Evolutionary conservation across 2,329 filamentous ascomycete genomes (phyloP).

Genomic region (Colletotrichum musae): DNA sequence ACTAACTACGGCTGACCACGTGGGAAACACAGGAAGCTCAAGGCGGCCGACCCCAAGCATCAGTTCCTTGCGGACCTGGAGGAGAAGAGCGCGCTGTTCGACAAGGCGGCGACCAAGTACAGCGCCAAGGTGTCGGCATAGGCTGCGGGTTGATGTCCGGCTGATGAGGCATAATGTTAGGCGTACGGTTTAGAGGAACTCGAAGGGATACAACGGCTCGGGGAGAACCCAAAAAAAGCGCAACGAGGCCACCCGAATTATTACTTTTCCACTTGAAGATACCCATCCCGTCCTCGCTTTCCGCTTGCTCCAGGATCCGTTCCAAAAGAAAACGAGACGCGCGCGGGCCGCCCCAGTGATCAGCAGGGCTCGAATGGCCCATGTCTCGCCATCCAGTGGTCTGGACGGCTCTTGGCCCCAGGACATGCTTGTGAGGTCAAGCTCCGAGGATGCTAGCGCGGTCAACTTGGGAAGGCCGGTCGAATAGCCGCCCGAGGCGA

Average conservation of each 20-base stretch:
- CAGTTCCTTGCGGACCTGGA: constrained; percentile 79
- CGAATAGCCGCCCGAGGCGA: constrained; percentile 17
- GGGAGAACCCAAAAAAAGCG: constrained; percentile 27
- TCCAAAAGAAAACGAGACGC: constrained; percentile 2
- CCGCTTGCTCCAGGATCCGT: constrained; percentile 3
- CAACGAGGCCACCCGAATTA: constrained; percentile 38
- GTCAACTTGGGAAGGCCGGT: constrained; percentile 7
- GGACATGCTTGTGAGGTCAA: constrained; percentile 2
- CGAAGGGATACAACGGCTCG: constrained; percentile 37
- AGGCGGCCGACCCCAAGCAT: constrained; percentile 76
- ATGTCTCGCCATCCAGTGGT: constrained; percentile 14
- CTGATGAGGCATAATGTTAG: constrained; percentile 41
- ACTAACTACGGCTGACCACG: constrained; percentile 31
- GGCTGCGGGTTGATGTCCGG: constrained; percentile 30
- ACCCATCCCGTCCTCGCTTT: constrained; percentile 20
- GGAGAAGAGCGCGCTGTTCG: constrained; percentile 91
- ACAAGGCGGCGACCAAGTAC: constrained; percentile 89
- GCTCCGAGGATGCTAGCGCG: background rate
- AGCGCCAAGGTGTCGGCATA: constrained; percentile 80
- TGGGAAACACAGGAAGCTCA: constrained; percentile 61
- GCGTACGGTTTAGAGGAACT: constrained; percentile 42
- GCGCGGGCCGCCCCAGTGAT: constrained; percentile 30
- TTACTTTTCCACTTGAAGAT: constrained; percentile 39
- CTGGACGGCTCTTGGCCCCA: constrained; percentile 14
- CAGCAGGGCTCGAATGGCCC: constrained; percentile 37